phyloP scores from a whole-genome alignment of 2,329 filamentous ascomycete species.

The Ramularia collo-cygni region DNA sequence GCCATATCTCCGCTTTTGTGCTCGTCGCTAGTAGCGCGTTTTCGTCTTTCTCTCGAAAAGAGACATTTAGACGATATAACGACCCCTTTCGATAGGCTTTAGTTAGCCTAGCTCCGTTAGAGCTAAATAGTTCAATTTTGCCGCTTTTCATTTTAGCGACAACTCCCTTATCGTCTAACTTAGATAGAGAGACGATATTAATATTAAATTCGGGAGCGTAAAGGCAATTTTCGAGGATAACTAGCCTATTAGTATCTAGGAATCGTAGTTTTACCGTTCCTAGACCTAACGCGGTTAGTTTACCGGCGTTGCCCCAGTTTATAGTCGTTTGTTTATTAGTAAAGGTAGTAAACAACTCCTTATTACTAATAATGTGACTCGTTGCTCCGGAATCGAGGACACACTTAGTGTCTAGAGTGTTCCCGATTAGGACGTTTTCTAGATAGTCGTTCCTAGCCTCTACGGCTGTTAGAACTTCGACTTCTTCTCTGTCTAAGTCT shows the following conservation, averaged over 20 bases:
- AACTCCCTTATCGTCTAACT: constrained; percentile 3
- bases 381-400: not conserved
- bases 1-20: not conserved
- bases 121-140: constrained; percentile 4
- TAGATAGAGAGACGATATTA: constrained; percentile 2
- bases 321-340: not conserved
- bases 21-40: constrained; percentile 3
- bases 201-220: constrained; percentile 1
- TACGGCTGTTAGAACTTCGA: no score
- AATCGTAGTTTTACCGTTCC: not conserved
- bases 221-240: constrained; percentile 6
- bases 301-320: not conserved
- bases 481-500: no score
- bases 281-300: not conserved
- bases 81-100: constrained; percentile 2
- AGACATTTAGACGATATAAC: constrained; percentile 6
- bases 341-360: not conserved
- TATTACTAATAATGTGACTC: constrained; percentile 3
- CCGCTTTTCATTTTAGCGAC: not conserved
- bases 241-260: constrained; percentile 3
- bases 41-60: not conserved
- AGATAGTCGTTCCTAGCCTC: no score
- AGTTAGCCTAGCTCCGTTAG: not conserved
- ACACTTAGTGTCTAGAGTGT: not conserved
- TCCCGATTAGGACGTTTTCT: not conserved